phyloP scores from a whole-genome alignment of 2,329 filamentous ascomycete species.

The Neoarthrinium moseri region DNA sequence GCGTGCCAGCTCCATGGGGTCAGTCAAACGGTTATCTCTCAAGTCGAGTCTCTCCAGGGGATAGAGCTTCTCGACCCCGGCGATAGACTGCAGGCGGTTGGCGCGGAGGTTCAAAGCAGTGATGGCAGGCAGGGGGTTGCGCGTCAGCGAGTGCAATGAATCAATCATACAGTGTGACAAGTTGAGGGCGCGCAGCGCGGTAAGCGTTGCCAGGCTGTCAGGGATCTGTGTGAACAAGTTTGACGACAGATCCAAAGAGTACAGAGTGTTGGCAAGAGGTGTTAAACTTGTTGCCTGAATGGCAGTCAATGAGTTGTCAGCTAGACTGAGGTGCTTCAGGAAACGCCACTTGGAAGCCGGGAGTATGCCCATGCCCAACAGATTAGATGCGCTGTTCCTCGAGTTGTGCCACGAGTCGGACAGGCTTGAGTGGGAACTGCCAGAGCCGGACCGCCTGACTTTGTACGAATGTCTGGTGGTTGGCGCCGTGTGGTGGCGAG shows the following conservation, averaged over 20 bases:
- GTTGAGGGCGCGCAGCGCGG: constrained; percentile 87
- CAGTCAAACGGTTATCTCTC: constrained; percentile 85
- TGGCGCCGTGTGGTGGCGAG: constrained; percentile 64
- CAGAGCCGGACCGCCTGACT: constrained; percentile 82
- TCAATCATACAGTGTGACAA: constrained; percentile 98
- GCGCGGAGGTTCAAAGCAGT: constrained; percentile 87
- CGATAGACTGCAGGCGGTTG: constrained; percentile 83
- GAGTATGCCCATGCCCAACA: constrained; percentile 69
- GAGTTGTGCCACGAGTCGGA: constrained; percentile 64
- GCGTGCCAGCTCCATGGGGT: constrained; percentile 86
- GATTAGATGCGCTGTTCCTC: constrained; percentile 75
- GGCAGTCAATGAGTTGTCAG: constrained; percentile 85
- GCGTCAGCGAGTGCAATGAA: constrained; percentile 81
- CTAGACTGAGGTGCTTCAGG: constrained; percentile 83
- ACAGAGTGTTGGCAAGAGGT: constrained; percentile 82
- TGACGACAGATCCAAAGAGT: constrained; percentile 87
- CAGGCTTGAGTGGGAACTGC: constrained; percentile 83
- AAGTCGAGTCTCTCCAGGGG: constrained; percentile 89
- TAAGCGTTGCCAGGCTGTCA: constrained; percentile 82
- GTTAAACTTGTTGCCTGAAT: constrained; percentile 73
- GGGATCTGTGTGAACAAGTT: constrained; percentile 95
- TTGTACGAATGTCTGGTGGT: constrained; percentile 70
- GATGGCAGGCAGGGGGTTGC: constrained; percentile 87
- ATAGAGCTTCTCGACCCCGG: constrained; percentile 83
- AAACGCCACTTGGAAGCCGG: constrained; percentile 93